phyloP scores from a whole-genome alignment of 495 filamentous ascomycete genomes.

The Niebla homalea region DNA sequence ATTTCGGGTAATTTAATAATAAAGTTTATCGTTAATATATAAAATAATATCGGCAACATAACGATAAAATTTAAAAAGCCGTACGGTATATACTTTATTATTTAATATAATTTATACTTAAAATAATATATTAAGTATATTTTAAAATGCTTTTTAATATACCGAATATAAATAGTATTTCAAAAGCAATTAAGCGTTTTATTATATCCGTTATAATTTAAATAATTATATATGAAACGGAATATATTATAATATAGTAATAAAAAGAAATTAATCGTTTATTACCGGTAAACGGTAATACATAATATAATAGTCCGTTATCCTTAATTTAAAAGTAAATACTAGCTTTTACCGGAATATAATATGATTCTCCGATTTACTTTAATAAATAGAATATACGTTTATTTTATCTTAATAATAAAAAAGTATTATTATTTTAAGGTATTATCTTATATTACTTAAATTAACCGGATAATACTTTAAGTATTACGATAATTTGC shows the following conservation, averaged over 20 bases:
- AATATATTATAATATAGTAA: not conserved
- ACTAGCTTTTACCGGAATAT: not conserved
- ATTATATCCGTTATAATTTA: not conserved
- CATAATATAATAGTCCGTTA: not conserved
- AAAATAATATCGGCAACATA: not conserved
- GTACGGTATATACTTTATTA: not conserved
- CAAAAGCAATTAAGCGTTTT: not conserved
- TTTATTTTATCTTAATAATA: no score
- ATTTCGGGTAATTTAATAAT: not conserved
- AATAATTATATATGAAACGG: not conserved
- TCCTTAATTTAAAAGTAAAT: not conserved
- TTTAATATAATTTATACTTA: constrained; percentile 2
- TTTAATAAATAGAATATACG: no score
- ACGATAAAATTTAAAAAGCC: constrained; percentile 1
- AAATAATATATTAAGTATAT: constrained; percentile 1
- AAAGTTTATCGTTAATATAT: no score
- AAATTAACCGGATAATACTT: not conserved
- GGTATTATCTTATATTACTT: not conserved
- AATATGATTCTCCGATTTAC: no score
- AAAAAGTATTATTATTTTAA: no score
- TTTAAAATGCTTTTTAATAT: not conserved
- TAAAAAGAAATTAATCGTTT: not conserved
- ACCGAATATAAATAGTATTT: not conserved
- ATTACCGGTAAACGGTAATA: no score
- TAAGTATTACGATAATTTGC: no score